Conservation (phyloP, 2,329 filamentous ascomycete genomes). For the Alternaria rosae region DNA sequence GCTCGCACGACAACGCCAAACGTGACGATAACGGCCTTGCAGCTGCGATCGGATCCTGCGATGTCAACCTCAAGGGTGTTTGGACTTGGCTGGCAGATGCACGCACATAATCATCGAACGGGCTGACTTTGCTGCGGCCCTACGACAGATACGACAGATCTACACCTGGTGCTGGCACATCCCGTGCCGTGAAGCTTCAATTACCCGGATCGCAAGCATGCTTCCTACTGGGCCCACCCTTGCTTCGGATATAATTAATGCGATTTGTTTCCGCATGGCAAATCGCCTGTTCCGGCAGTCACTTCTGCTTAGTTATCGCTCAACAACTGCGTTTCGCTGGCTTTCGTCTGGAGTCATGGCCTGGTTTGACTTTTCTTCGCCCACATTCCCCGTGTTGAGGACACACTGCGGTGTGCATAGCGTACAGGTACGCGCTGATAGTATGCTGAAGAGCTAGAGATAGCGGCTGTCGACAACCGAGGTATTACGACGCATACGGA, state of each 20-base stretch:
- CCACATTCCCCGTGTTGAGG: not conserved
- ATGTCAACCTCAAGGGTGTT: not conserved
- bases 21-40: not conserved
- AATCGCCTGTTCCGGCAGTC: not conserved
- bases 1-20: not conserved
- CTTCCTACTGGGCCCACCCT: not conserved
- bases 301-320: not conserved
- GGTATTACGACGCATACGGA: conserved; percentile 7
- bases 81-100: not conserved
- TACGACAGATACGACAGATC: not conserved
- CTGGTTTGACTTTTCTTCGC: not conserved
- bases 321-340: not conserved
- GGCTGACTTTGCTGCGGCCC: not conserved
- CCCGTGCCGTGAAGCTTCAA: not conserved
- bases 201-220: conserved; percentile 1
- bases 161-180: not conserved
- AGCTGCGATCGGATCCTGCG: not conserved
- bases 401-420: not conserved
- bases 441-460: conserved; percentile 1
- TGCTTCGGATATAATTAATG: not conserved
- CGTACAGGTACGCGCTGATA: not conserved
- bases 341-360: not conserved
- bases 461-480: conserved; percentile 12
- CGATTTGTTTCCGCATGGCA: not conserved
- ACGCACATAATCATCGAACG: not conserved